A percentile compares a stretch with the other conserved stretches of the same genome.
Conservation (phyloP, 208 protist genomes). For the Trypanosoma vivax region DNA sequence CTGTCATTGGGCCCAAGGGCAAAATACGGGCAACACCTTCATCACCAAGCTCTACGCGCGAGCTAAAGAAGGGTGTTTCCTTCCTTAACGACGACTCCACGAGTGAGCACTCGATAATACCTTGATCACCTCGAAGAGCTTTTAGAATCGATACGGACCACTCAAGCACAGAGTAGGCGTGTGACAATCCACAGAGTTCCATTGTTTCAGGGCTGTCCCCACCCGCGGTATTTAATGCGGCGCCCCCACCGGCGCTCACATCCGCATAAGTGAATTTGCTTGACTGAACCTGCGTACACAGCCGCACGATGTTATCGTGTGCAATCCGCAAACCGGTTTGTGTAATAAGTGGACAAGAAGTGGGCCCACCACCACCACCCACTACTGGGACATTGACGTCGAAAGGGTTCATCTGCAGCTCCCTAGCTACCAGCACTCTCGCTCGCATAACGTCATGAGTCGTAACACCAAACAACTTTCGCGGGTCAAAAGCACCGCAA, state of each 20-base stretch:
- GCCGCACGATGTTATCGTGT: slow-evolving; percentile 40
- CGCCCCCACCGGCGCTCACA: too few species aligned
- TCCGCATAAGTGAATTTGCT: too few species aligned
- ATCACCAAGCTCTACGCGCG: slow-evolving; percentile 71
- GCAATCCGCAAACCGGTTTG: slow-evolving; percentile 62
- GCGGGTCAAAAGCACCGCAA: slow-evolving; percentile 65
- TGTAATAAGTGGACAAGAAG: slow-evolving; percentile 87
- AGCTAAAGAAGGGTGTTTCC: slow-evolving; percentile 77
- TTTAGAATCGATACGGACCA: slow-evolving; percentile 65
- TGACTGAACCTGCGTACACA: slow-evolving; percentile 56
- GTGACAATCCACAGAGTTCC: slow-evolving; percentile 36
- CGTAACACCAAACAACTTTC: slow-evolving; percentile 89
- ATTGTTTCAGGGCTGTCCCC: slow-evolving; percentile 14
- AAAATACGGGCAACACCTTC: slow-evolving; percentile 71
- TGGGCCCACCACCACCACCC: slow-evolving; percentile 89
- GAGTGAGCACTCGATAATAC: slow-evolving; percentile 77
- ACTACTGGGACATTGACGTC: slow-evolving; percentile 89
- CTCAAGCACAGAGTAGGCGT: slow-evolving; percentile 59
- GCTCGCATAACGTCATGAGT: slow-evolving; percentile 88
- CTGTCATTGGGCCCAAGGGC: slow-evolving; percentile 50
- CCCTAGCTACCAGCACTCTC: slow-evolving; percentile 45
- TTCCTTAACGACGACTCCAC: slow-evolving; percentile 63
- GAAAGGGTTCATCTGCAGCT: slow-evolving; percentile 64
- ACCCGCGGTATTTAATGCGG: too few species aligned
- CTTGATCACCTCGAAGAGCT: slow-evolving; percentile 63